Percentiles rank a stretch among this genome's conserved stretches.
Evolutionary conservation across 2,329 filamentous ascomycete genomes (phyloP).

Genomic region (Malbranchea cinnamomea): DNA sequence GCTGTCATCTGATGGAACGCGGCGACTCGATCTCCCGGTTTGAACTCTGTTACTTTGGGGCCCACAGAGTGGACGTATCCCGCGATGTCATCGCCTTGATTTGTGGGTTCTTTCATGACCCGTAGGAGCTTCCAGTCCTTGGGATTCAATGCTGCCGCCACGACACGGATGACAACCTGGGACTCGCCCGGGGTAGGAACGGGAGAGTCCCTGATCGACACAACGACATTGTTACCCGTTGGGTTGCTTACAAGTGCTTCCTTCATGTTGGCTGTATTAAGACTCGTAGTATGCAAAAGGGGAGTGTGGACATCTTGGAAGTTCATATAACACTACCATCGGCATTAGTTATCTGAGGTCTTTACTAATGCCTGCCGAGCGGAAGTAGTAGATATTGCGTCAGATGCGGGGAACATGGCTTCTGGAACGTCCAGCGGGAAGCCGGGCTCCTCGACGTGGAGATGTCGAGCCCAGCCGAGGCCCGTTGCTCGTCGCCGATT

Average conservation of each 20-base stretch:
- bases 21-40: slow-evolving; percentile 40
- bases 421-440: too few relatives aligned
- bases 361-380: too few relatives aligned
- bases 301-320: too few relatives aligned
- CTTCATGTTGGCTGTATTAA: slow-evolving; percentile 22
- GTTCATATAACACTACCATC: too few relatives aligned
- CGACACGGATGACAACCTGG: slow-evolving; percentile 27
- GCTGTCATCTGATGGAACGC: slow-evolving; percentile 35
- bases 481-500: too few relatives aligned
- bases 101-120: slow-evolving; percentile 14
- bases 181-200: slow-evolving; percentile 25
- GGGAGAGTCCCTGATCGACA: slow-evolving; percentile 18
- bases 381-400: too few relatives aligned
- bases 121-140: slow-evolving; percentile 33
- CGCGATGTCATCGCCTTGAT: slow-evolving; percentile 39
- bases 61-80: slow-evolving; percentile 38
- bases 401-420: too few relatives aligned
- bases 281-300: too few relatives aligned
- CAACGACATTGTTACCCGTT: slow-evolving; percentile 21
- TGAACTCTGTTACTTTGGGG: slow-evolving; percentile 37
- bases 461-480: too few relatives aligned
- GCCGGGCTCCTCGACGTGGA: too few relatives aligned
- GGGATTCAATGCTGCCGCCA: slow-evolving; percentile 30
- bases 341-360: too few relatives aligned
- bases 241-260: slow-evolving; percentile 24